phyloP scores from a whole-genome alignment of 2,329 filamentous ascomycete species.

The Atkinsonella hypoxylon region DNA sequence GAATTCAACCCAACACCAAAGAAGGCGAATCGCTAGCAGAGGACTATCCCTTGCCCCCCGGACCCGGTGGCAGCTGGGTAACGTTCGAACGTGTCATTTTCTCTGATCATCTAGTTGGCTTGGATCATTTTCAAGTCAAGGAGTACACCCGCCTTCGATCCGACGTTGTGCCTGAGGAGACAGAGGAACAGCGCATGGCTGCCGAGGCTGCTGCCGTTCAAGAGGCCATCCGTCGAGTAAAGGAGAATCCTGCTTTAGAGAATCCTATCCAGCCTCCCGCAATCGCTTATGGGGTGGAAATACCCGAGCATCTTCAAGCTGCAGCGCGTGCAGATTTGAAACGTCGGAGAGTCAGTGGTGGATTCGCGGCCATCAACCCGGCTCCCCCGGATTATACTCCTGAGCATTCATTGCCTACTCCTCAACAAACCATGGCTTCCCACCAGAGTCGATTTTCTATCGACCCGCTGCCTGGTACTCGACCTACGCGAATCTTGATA shows the following conservation, averaged over 20 bases:
- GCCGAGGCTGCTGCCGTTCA: conserved; percentile 32
- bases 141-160: conserved; percentile 48
- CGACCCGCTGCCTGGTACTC: conserved; percentile 37
- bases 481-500: conserved; percentile 45
- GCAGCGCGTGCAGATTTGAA: conserved; percentile 29
- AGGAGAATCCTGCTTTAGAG: conserved; percentile 30
- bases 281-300: conserved; percentile 38
- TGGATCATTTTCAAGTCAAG: conserved; percentile 46
- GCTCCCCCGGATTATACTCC: conserved; percentile 9
- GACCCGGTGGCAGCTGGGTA: conserved; percentile 51
- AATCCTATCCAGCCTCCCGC: conserved; percentile 27
- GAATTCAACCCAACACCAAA: conserved; percentile 39
- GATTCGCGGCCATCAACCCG: conserved; percentile 22
- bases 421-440: conserved; percentile 12
- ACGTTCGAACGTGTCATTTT: conserved; percentile 51
- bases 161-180: conserved; percentile 22
- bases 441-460: conserved; percentile 13
- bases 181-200: conserved; percentile 24
- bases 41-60: conserved; percentile 39
- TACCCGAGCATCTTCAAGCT: conserved; percentile 31
- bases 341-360: conserved; percentile 32
- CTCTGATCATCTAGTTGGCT: conserved; percentile 39
- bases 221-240: conserved; percentile 33
- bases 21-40: conserved; percentile 33
- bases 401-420: conserved; percentile 8